Evolutionary conservation across 2,329 filamentous ascomycete genomes (phyloP).

Genomic region (Akanthomyces uredinophilus): DNA sequence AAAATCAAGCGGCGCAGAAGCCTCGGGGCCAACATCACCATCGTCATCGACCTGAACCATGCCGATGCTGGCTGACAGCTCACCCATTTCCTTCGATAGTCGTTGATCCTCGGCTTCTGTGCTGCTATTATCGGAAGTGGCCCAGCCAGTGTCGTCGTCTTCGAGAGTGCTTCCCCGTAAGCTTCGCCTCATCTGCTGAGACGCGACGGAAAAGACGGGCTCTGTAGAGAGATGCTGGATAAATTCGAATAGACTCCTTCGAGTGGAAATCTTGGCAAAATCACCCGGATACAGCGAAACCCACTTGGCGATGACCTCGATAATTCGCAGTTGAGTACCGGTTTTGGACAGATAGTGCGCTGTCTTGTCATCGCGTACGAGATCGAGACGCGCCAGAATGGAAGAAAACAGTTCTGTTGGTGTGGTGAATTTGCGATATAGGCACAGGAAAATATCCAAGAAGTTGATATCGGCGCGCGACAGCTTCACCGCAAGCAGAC

Average conservation of each 20-base stretch:
- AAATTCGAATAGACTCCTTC: slow-evolving; percentile 68
- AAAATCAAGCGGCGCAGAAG: slow-evolving; percentile 29
- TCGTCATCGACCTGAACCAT: slow-evolving; percentile 46
- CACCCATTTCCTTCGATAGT: slow-evolving; percentile 35
- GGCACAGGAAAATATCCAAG: slow-evolving; percentile 77
- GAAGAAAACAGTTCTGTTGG: slow-evolving; percentile 73
- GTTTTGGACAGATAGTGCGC: slow-evolving; percentile 71
- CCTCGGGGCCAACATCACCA: slow-evolving; percentile 39
- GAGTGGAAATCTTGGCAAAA: slow-evolving; percentile 74
- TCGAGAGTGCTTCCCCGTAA: slow-evolving; percentile 68
- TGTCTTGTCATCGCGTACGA: slow-evolving; percentile 59
- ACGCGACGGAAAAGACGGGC: slow-evolving; percentile 77
- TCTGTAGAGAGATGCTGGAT: slow-evolving; percentile 68
- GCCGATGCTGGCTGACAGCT: slow-evolving; percentile 38
- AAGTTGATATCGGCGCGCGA: slow-evolving; percentile 89
- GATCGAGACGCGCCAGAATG: slow-evolving; percentile 72
- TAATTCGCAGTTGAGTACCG: slow-evolving; percentile 74
- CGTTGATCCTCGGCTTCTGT: slow-evolving; percentile 32
- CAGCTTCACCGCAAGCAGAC: slow-evolving; percentile 75
- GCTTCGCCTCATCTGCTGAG: slow-evolving; percentile 77
- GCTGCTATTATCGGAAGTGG: slow-evolving; percentile 62
- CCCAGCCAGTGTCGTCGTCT: slow-evolving; percentile 92
- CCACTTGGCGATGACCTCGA: slow-evolving; percentile 84
- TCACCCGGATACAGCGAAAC: slow-evolving; percentile 86
- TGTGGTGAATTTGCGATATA: slow-evolving; percentile 90